Evolutionary conservation across 2,329 filamentous ascomycete species (phyloP), one percentile per base, ranked within the genome.

Genomic region (Arthrinium phaeospermum): DNA sequence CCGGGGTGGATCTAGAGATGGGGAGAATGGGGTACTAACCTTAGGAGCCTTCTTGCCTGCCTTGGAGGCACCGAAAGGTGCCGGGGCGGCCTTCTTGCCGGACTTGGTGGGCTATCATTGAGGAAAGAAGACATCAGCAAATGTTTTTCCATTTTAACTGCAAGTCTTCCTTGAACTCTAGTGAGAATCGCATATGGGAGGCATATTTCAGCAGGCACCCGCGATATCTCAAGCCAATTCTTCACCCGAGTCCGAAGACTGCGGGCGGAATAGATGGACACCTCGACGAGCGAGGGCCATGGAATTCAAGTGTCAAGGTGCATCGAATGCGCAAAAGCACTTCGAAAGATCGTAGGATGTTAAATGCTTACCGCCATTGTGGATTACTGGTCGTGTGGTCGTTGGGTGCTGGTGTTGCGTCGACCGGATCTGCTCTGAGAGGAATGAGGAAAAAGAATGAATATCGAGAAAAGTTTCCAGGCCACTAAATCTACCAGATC

Each of bases 51-150:
- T 99, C 94, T 98, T 98, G 82, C 88, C 88, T 88, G 95, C 94
- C 92, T 97, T 98, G 83, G 92, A 91, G 89, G 95, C 92, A 84
- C 95, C 94, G 92, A 97, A 98, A 86, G 96, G 96, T 88, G 96
- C 95, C 85, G 96, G 90, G 82, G 96, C 96, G 88, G 94, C 92
- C 91, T 98, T 98, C 94, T 98, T 98, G 90, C 95, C 95, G 83
- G 89, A 85, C 90, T 98, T 99, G 85, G 96, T 94, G 93, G 96
- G 94, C 96, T 98, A 90, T 98, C 95, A 98, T 98, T 96, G 96
- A 98, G 96, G 94, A 97, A 95, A 96, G 93, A 97, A 94, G 92
- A 94, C 88, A 94, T 97, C 93, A 98, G 95, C 93, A 87, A 90
- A 89, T 91, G 90, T 92, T 92, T 90, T 92, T 92, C 89, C 89